phyloP scores from a whole-genome alignment of 129 eudicot species.

The Lactuca sativa region DNA sequence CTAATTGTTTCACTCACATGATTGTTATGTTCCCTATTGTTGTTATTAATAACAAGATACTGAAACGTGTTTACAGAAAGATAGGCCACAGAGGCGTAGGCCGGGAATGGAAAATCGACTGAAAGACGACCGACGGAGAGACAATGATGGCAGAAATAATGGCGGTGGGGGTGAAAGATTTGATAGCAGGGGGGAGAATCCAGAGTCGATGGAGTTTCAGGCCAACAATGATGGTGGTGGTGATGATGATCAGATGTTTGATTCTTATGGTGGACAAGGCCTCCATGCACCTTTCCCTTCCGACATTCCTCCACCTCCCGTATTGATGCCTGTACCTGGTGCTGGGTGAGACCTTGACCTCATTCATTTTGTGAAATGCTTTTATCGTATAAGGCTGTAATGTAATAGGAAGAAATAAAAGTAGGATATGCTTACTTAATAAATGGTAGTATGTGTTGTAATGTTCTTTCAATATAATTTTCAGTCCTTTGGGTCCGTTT shows the following conservation, averaged over 20 bases:
- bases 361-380: no score
- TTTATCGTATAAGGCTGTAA: no score
- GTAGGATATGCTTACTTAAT: no score
- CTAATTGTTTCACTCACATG: no score
- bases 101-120: constrained; percentile 60
- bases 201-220: constrained; percentile 59
- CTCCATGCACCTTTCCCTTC: constrained; percentile 69
- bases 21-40: constrained; percentile 16
- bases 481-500: constrained; percentile 97
- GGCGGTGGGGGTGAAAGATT: constrained; percentile 66
- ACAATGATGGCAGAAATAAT: constrained; percentile 62
- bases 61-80: constrained; percentile 58
- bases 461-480: constrained; percentile 1
- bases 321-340: constrained; percentile 99
- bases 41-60: not conserved
- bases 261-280: constrained; percentile 74
- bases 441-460: not conserved
- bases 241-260: constrained; percentile 81
- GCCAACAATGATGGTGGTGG: constrained; percentile 49
- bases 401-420: no score
- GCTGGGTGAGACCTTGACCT: constrained; percentile 60
- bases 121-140: constrained; percentile 78
- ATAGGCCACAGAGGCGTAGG: constrained; percentile 65
- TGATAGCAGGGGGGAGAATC: constrained; percentile 62
- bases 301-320: constrained; percentile 92